Base-by-base conservation (phyloP, 2,329 filamentous ascomycete species). In the Grosmannia serpens region DNA sequence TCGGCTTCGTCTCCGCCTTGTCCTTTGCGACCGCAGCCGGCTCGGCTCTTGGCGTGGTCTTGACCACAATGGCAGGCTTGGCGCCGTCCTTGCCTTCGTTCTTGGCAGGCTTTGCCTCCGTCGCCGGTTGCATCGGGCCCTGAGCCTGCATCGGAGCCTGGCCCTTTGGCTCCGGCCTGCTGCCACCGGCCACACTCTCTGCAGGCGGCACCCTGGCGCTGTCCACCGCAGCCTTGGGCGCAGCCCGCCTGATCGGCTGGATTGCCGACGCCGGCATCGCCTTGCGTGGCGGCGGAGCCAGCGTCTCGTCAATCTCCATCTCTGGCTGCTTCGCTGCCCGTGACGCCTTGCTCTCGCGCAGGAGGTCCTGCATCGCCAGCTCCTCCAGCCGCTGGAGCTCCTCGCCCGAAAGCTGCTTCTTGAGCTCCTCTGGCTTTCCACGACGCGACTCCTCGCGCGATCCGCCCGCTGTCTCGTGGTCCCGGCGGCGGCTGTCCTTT, bases 331-430 rank as follows among this genome's bases (percentile, higher is more conserved):
- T 77, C 3, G 73, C 70, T 4, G 73, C 68, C 29, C 74, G 71
- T 2, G 58, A 51, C 50, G 76, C 75, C 57, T 76, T 81, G 68
- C 80, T 83, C 64, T 84, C 81, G n/a, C 81, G 75, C 15, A 84
- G 68, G 17, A 84, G 73, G 60, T 84, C 78, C 24, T 77, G 79
- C 60, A 84, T 69, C 1, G 81, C 81, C 63, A 83, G 79, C 64
- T 78, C 76, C 64, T 84, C 81, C 9, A 84, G 73, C 22, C 76
- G 73, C 57, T 82, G 77, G 29, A 79, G 75, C 46, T 84, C 80
- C 62, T 84, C 81, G 60, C 82, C 78, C 8, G 79, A 79, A 13
- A 84, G 73, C 54, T 79, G 74, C 65, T 82, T 77, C 67, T 80
- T 79, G 47, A 74, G 67, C 49, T 78, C 73, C 58, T 76, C 75